Evolutionary conservation across 352 stramenopile genomes (phyloP).

Genomic region (Peronospora farinosa): DNA sequence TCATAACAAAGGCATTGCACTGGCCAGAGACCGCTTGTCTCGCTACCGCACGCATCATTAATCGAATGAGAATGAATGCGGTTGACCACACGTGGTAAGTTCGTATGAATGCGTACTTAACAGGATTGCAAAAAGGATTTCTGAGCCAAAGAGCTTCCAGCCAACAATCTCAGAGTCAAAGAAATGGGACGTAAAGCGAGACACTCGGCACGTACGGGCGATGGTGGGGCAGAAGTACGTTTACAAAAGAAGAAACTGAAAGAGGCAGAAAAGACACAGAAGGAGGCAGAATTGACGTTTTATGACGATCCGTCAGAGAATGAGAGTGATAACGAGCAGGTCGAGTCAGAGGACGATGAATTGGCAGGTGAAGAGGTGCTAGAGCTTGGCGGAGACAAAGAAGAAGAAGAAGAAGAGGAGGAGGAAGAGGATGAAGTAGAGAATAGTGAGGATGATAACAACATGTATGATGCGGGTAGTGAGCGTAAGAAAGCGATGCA

Average conservation of each 20-base stretch:
- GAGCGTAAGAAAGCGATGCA: slow-evolving; percentile 67
- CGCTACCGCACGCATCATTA: slow-evolving; percentile 10
- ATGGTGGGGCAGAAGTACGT: slow-evolving; percentile 68
- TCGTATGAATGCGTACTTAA: background rate
- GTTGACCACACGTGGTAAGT: slow-evolving; percentile 7
- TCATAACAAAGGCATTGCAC: slow-evolving; percentile 5
- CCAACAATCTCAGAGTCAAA: background rate
- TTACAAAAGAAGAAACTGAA: slow-evolving; percentile 62
- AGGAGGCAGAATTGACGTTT: slow-evolving; percentile 74
- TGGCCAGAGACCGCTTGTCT: slow-evolving; percentile 8
- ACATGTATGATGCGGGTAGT: slow-evolving; percentile 47
- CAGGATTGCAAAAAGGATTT: background rate
- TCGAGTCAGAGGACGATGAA: slow-evolving; percentile 56
- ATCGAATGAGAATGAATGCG: background rate
- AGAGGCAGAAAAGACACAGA: slow-evolving; percentile 46
- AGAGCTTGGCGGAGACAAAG: slow-evolving; percentile 45
- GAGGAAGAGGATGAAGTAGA: slow-evolving; percentile 24
- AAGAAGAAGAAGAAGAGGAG: slow-evolving; percentile 35
- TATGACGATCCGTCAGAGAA: slow-evolving; percentile 79
- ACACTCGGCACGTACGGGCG: slow-evolving; percentile 66
- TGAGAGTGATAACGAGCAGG: slow-evolving; percentile 51
- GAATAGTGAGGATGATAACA: slow-evolving; percentile 30
- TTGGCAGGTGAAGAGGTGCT: slow-evolving; percentile 63
- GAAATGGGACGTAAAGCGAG: slow-evolving; percentile 70
- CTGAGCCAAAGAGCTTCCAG: background rate